Conservation (phyloP, 2,329 filamentous ascomycete species). For the Beauveria scarabaeidicola region DNA sequence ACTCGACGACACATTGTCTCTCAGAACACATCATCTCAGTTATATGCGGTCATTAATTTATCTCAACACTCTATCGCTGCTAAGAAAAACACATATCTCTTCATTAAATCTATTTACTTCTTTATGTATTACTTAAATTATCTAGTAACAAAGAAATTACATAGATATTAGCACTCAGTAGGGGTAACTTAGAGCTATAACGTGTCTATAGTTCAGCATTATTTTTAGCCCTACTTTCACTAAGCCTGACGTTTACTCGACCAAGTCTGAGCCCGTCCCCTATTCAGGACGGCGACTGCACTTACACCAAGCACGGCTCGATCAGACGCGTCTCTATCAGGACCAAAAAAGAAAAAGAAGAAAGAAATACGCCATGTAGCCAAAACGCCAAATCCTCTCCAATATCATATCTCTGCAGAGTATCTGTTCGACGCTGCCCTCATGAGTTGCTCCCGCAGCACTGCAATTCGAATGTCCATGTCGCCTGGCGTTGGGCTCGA, state of each 20-base stretch:
- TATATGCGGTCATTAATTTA: conserved; percentile 16
- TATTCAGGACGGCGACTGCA: not conserved
- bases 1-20: not conserved
- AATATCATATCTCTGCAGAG: not conserved
- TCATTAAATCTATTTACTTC: too few species aligned
- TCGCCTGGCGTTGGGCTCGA: not conserved
- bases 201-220: too few species aligned
- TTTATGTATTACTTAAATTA: too few species aligned
- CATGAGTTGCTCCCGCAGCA: conserved; percentile 1
- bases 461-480: not conserved
- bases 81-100: conserved; percentile 24
- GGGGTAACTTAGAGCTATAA: too few species aligned
- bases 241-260: too few species aligned
- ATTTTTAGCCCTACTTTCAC: too few species aligned
- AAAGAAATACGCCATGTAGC: not conserved
- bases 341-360: not conserved
- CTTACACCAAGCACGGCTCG: not conserved
- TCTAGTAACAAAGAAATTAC: too few species aligned
- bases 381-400: not conserved
- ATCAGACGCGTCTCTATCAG: not conserved
- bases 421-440: not conserved
- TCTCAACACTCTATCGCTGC: conserved; percentile 19
- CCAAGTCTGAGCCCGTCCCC: too few species aligned
- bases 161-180: too few species aligned
- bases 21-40: not conserved